Conservation (phyloP, 768 basidiomycete species). For the Mycena filopes region DNA sequence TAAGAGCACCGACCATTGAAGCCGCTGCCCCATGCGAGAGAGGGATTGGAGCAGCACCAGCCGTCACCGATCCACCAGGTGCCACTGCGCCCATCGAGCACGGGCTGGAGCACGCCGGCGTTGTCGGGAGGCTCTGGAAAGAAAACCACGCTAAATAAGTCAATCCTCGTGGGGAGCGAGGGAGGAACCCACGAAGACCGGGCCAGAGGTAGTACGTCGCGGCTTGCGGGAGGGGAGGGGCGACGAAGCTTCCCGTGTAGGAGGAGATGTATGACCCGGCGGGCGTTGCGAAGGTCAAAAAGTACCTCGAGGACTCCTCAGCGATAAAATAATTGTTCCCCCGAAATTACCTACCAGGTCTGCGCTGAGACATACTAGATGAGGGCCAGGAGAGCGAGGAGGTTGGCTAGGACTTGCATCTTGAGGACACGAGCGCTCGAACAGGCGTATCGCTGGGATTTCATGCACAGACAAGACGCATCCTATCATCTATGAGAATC, state of each 20-base stretch:
- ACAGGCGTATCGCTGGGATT: too few relatives aligned
- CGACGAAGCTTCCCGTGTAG: constrained; percentile 25
- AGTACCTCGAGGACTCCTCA: constrained; percentile 11
- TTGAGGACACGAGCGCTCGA: background rate
- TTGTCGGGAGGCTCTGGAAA: constrained; percentile 22
- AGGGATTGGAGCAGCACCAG: constrained; percentile 25
- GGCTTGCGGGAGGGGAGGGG: constrained; percentile 23
- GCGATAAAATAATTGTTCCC: background rate
- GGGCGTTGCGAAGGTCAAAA: constrained; percentile 26
- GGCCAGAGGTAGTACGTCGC: constrained; percentile 32
- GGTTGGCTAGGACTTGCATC: background rate
- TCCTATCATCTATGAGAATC: too few relatives aligned
- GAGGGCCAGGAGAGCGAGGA: constrained; percentile 6
- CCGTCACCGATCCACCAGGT: constrained; percentile 29
- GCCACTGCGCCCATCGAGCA: constrained; percentile 29
- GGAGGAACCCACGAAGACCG: constrained; percentile 19
- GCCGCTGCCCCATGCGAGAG: constrained; percentile 24
- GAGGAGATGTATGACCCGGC: constrained; percentile 27
- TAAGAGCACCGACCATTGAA: constrained; percentile 20
- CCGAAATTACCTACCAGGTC: constrained; percentile 9
- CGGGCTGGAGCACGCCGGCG: constrained; percentile 27
- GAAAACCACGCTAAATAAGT: too few relatives aligned
- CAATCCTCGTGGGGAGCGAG: background rate
- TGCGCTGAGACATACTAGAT: constrained; percentile 14
- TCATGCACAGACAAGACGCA: background rate